These are phyloP conservation scores for Picocystis salinarum DNA, from an alignment of 139 green algal species.

Conservation along the genomic window DNA sequence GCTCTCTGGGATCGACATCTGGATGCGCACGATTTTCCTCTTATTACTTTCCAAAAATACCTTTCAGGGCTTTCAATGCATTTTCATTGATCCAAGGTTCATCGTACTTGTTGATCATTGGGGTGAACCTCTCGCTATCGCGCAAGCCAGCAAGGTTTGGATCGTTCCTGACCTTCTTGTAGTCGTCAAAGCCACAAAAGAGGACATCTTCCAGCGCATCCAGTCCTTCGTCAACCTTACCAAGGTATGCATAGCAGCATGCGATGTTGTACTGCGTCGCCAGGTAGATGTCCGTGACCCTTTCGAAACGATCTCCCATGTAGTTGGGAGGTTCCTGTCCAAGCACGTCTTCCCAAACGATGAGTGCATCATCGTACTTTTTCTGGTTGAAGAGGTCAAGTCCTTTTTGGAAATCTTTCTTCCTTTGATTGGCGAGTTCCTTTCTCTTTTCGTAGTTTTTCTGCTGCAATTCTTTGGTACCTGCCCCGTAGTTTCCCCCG, in stretches of 20 bases:
- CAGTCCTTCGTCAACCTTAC: slow-evolving; percentile 40
- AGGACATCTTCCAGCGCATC: slow-evolving; percentile 63
- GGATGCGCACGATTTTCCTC: no score
- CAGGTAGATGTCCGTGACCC: slow-evolving; percentile 64
- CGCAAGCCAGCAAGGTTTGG: slow-evolving; percentile 32
- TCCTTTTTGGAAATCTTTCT: slow-evolving; percentile 71
- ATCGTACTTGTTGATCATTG: slow-evolving; percentile 67
- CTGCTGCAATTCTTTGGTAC: slow-evolving; percentile 76
- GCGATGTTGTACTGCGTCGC: slow-evolving; percentile 95
- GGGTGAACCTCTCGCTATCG: slow-evolving; percentile 25
- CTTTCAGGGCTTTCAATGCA: slow-evolving; percentile 47
- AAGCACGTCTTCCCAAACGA: slow-evolving; percentile 92
- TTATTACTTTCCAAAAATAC: no score
- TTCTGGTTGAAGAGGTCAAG: slow-evolving; percentile 60
- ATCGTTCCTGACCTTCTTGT: slow-evolving; percentile 28
- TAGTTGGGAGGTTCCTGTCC: slow-evolving; percentile 78
- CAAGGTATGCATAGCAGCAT: slow-evolving; percentile 84
- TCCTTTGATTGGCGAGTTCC: slow-evolving; percentile 47
- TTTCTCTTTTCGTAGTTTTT: slow-evolving; percentile 72
- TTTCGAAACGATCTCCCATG: slow-evolving; percentile 73
- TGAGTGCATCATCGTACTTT: slow-evolving; percentile 57
- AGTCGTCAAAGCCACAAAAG: slow-evolving; percentile 48
- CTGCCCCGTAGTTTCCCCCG: slow-evolving; percentile 83
- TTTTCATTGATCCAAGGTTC: slow-evolving; percentile 80
- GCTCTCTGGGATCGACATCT: no score